Evolutionary conservation across 2,329 filamentous ascomycete species (phyloP).

Genomic region (Fusarium fracticaudum): DNA sequence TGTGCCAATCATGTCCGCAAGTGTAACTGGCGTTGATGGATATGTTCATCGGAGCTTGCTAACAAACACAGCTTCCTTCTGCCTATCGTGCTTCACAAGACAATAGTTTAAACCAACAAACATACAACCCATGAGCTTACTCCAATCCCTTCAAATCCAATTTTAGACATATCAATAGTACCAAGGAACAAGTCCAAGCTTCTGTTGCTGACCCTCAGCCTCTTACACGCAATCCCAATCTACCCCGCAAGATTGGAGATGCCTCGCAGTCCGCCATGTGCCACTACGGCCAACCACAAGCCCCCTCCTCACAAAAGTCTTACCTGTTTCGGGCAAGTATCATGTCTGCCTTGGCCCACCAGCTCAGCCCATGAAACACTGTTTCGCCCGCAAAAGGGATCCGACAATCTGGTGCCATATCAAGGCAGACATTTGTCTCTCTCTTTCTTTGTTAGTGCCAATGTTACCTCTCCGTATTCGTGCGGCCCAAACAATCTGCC

Average conservation of each 20-base stretch:
- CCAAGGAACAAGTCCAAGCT: not conserved
- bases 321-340: not conserved
- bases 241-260: slow-evolving; percentile 10
- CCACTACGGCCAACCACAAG: not conserved
- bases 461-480: not conserved
- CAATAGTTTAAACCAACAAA: not conserved
- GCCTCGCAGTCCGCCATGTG: slow-evolving; percentile 1
- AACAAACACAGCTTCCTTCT: not conserved
- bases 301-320: not conserved
- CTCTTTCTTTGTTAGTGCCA: not conserved
- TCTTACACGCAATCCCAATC: not conserved
- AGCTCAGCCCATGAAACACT: not conserved
- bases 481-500: not conserved
- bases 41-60: not conserved
- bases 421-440: not conserved
- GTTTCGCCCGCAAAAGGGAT: not conserved
- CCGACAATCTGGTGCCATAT: not conserved
- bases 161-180: not conserved
- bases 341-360: slow-evolving; percentile 1
- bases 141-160: not conserved
- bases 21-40: not conserved
- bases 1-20: not conserved
- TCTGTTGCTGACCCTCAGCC: not conserved
- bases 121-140: not conserved
- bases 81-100: not conserved